These are phyloP conservation scores for Cladosporium sp. DNA, from an alignment of 2,329 filamentous ascomycete genomes.

Conservation along the genomic window DNA sequence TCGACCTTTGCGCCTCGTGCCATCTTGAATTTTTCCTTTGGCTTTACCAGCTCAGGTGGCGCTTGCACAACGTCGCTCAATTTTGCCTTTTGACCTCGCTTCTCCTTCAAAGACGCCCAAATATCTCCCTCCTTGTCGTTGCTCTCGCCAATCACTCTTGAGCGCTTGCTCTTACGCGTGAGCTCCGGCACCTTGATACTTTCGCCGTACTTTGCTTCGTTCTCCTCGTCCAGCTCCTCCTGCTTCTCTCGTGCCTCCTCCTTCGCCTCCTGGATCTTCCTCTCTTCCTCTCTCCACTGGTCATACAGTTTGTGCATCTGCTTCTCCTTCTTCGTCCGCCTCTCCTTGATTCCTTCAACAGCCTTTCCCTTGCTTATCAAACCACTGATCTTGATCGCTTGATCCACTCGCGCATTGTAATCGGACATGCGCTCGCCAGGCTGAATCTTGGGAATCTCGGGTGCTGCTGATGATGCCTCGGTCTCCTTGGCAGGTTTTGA, in stretches of 20 bases:
- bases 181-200: constrained; percentile 34
- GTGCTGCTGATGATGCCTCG: constrained; percentile 9
- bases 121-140: constrained; percentile 64
- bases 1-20: constrained; percentile 60
- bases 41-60: constrained; percentile 65
- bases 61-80: constrained; percentile 62
- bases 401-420: constrained; percentile 78
- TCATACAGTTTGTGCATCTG: constrained; percentile 61
- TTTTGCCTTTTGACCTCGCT: constrained; percentile 52
- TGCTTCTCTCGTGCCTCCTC: constrained; percentile 66
- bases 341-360: constrained; percentile 60
- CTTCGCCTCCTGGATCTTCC: constrained; percentile 69
- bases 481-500: constrained; percentile 16
- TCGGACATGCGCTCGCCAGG: constrained; percentile 80
- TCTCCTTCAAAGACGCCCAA: constrained; percentile 68
- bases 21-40: constrained; percentile 60
- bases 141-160: constrained; percentile 40
- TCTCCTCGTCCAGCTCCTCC: constrained; percentile 54
- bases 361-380: constrained; percentile 57
- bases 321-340: constrained; percentile 76
- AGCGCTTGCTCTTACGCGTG: constrained; percentile 43
- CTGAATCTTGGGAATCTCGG: constrained; percentile 61
- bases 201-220: constrained; percentile 60
- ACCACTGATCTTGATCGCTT: constrained; percentile 70
- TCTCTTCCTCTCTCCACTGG: constrained; percentile 70